Base-by-base conservation (phyloP, 495 filamentous ascomycete species). In the Neurospora sp. region DNA sequence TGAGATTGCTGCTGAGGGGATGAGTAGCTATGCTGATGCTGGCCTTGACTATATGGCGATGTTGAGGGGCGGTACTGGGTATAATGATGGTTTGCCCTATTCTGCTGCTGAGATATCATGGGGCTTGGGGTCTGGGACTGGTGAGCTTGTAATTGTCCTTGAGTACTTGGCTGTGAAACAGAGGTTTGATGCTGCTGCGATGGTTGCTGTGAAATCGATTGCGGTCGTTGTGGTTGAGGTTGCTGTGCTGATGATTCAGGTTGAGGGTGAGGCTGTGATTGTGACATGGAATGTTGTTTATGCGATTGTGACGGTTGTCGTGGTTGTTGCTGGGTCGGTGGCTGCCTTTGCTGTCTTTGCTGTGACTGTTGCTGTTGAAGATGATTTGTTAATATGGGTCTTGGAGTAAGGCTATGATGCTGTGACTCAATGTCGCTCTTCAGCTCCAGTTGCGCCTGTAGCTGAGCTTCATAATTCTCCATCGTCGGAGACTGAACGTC, bases 401-500 rank as follows among this genome's bases (percentile, higher is more conserved):
- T 41, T 39, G 73, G 49, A 66, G 27, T 4, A 31, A 66, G 54
- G 54, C 54, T 66, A 35, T 66, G 54, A 35, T 66, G 27, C 23
- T 72, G 74, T 42, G 76, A 23, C 49, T 79, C 79, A 31, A 72
- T 14, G 23, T 80, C 75, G n/a, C 69, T 54, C 60, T 77, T 74
- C 44, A 79, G 80, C 41, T 79, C 79, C 4, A 80, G 49, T 54
- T 81, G 80, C 8, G 78, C 80, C 72, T 82, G 78, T 38, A 81
- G 74, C 49, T 82, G 80, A 20, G 79, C 78, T 18, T 80, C 78
- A 39, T 78, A 80, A 71, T 76, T 77, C n/a, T 81, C 79, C 74
- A 80, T 76, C 27, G 77, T 78, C 5, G 80, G 79, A 38, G 80
- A 82, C 37, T 80, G 80, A 6, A 76, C 77, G 39, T 76, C 80